Conservation (phyloP, 129 eudicot genomes). For the Pseudognaphalium luteoalbum region DNA sequence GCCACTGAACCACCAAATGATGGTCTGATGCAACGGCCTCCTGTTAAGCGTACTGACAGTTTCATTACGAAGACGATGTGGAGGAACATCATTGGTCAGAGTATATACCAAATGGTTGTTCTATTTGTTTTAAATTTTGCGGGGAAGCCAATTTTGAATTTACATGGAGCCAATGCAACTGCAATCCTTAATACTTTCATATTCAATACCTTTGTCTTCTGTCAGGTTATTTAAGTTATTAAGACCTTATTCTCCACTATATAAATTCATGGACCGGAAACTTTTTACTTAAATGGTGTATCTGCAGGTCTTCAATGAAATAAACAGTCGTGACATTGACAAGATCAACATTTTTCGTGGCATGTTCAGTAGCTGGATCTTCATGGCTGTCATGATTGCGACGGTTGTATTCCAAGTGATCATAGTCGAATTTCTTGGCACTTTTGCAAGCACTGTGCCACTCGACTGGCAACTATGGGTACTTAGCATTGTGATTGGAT, state of each 20-base stretch:
- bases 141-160: slow-evolving; percentile 53
- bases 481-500: slow-evolving; percentile 60
- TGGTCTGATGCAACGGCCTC: slow-evolving; percentile 71
- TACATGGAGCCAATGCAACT: slow-evolving; percentile 56
- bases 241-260: not conserved
- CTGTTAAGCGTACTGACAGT: slow-evolving; percentile 56
- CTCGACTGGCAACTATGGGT: slow-evolving; percentile 79
- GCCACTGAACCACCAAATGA: slow-evolving; percentile 89
- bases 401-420: slow-evolving; percentile 71
- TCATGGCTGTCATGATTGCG: slow-evolving; percentile 53
- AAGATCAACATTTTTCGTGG: slow-evolving; percentile 71
- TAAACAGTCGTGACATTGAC: slow-evolving; percentile 85
- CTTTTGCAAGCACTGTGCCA: slow-evolving; percentile 88
- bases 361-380: slow-evolving; percentile 74
- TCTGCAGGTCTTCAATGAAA: slow-evolving; percentile 85
- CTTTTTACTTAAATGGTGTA: not conserved
- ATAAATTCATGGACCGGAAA: not conserved
- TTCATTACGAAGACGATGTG: slow-evolving; percentile 80
- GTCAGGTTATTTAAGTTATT: slow-evolving; percentile 54
- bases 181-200: slow-evolving; percentile 59
- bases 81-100: slow-evolving; percentile 80
- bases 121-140: slow-evolving; percentile 56
- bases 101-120: slow-evolving; percentile 66
- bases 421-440: slow-evolving; percentile 78
- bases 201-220: slow-evolving; percentile 82